phyloP scores from a whole-genome alignment of 129 eudicot species.

The Tagetes patula region DNA sequence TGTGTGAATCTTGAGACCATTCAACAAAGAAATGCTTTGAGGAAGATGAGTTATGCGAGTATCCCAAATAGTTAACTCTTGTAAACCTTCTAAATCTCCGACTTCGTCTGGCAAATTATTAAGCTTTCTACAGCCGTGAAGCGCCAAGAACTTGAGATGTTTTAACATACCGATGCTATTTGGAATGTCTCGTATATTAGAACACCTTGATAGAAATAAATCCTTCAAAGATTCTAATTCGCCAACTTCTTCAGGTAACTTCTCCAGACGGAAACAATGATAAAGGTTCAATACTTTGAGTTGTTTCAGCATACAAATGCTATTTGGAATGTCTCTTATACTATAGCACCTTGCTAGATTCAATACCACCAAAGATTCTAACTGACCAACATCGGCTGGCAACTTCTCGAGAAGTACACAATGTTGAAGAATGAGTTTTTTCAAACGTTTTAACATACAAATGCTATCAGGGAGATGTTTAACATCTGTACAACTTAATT shows the following conservation, averaged over 20 bases:
- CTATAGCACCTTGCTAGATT: not conserved
- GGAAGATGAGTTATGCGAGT: not conserved
- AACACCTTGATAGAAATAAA: not conserved
- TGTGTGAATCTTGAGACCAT: too few species aligned
- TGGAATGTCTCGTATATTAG: not conserved
- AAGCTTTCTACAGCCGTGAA: not conserved
- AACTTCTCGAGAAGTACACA: not conserved
- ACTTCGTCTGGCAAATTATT: not conserved
- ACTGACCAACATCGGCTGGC: not conserved
- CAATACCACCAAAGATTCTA: not conserved
- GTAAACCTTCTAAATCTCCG: not conserved
- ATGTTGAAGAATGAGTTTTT: not conserved
- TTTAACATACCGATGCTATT: not conserved
- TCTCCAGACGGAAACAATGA: not conserved
- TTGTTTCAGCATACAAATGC: too few species aligned
- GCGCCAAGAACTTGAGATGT: not conserved
- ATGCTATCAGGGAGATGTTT: constrained; percentile 5
- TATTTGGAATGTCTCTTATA: not conserved
- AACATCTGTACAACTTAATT: not conserved
- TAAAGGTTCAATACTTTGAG: not conserved
- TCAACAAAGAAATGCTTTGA: too few species aligned
- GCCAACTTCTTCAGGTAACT: too few species aligned
- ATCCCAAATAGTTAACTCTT: not conserved
- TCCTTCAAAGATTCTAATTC: not conserved
- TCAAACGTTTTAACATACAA: not conserved